phyloP scores from a whole-genome alignment of 163 green algal genomes.

The Scenedesmus sp. region DNA sequence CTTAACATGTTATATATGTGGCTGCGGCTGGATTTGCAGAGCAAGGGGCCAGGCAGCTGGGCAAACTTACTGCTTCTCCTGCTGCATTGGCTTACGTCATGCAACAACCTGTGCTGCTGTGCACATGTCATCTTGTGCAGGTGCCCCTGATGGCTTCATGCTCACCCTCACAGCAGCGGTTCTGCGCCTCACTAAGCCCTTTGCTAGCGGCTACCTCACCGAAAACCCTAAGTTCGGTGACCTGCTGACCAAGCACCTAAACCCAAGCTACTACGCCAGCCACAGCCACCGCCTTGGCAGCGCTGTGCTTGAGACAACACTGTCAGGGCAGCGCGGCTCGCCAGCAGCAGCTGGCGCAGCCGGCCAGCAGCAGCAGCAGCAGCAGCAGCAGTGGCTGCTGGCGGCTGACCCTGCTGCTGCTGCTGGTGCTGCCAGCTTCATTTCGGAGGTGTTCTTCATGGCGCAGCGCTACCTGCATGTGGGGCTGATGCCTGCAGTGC shows the following conservation, averaged over 20 bases:
- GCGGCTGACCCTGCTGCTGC: conserved; percentile 26
- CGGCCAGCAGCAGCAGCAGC: conserved; percentile 9
- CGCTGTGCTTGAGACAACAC: conserved; percentile 8
- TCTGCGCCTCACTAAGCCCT: conserved; percentile 61
- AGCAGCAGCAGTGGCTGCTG: conserved; percentile 17
- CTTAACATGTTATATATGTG: not conserved
- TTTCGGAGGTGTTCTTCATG: conserved; percentile 81
- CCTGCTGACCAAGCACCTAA: conserved; percentile 67
- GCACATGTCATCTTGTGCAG: not conserved
- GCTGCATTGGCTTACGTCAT: not conserved
- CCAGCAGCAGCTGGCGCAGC: not conserved
- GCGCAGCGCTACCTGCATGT: conserved; percentile 69
- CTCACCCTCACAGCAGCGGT: conserved; percentile 66
- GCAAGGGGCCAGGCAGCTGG: not conserved
- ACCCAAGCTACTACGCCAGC: conserved; percentile 64
- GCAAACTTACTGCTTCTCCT: not conserved
- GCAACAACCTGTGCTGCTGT: not conserved
- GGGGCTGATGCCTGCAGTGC: conserved; percentile 67
- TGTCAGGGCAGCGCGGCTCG: conserved; percentile 42
- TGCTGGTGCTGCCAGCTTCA: conserved; percentile 67
- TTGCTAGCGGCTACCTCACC: conserved; percentile 59
- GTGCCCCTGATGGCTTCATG: conserved; percentile 62
- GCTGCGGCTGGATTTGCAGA: not conserved
- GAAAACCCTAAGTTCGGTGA: conserved; percentile 51
- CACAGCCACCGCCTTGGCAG: conserved; percentile 54